Evolutionary conservation across 129 eudicot genomes (phyloP), one percentile per base, ranked within the genome.

Genomic region (Tagetes patula): DNA sequence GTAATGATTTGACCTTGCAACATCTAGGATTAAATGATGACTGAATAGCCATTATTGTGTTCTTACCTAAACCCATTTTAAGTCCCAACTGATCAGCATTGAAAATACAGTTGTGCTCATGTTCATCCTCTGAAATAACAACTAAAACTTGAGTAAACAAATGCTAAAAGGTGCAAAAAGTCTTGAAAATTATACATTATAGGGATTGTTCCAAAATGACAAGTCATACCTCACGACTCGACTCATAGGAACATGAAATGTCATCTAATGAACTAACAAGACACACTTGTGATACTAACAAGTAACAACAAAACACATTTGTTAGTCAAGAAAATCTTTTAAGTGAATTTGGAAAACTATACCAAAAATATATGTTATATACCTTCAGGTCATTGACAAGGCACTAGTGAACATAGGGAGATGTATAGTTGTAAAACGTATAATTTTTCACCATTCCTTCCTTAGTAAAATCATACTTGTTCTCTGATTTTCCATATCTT

Each of bases 341-440:
- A 8, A 42, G 58, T 32, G 47, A 70, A 31, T 40, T 47, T 31
- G 20, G 60, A 59, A 58, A 61, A 69, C 62, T 38, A 58, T 36
- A 32, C 45, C 40, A 69, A 56, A 45, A 1, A 45, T 20, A 9
- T 58, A 33, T 34, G 38, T 59, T 34, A 31, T 34, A 80, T 83
- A 95, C 99, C 99, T 95, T 80, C 54, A 95, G 97, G 77, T 82
- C 82, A 39, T 64, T 75, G 47, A 95, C 63, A 76, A 83, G 91
- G 55, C 94, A 86, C 14, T 88, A 84, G 81, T 95, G 99, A 62
- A 95, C 84, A 79, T 83, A 95, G 9, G 97, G 97, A 69, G 99
- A 95, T 30, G 73, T 88, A 74, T 90, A 95, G 75, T 78, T 83
- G 84, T 84, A 84, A 56, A 95, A 88, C 32, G 89, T 88, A 67